Evolutionary conservation across 1,284 basidiomycete genomes (phyloP).

Genomic region (Rhizopogon hawkerae): DNA sequence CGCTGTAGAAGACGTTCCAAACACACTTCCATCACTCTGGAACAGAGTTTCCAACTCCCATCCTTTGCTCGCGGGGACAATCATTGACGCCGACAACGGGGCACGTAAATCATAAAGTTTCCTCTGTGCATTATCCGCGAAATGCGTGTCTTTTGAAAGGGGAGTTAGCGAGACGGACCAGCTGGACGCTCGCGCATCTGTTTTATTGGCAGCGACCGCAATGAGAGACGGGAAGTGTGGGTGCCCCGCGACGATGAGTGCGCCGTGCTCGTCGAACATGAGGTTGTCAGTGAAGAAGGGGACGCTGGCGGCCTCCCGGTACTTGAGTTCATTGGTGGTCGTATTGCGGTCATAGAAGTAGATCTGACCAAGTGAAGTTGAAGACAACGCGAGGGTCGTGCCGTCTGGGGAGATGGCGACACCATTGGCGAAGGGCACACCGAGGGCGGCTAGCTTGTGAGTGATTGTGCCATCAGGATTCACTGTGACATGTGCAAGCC

Average conservation of each 20-base stretch:
- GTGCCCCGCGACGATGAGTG: conserved; percentile 55
- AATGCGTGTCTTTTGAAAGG: conserved; percentile 7
- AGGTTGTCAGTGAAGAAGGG: conserved; percentile 62
- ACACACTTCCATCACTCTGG: conserved; percentile 53
- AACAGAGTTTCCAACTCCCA: conserved; percentile 49
- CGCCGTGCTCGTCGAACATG: conserved; percentile 37
- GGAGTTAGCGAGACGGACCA: conserved; percentile 44
- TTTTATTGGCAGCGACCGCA: conserved; percentile 36
- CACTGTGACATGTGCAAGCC: conserved; percentile 48
- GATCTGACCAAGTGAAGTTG: conserved; percentile 41
- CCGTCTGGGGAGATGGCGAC: conserved; percentile 46
- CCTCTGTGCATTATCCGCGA: conserved; percentile 3
- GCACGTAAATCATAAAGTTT: conserved; percentile 34
- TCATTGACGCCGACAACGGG: conserved; percentile 36
- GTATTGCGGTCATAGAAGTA: conserved; percentile 42
- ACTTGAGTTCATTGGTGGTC: conserved; percentile 33
- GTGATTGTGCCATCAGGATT: conserved; percentile 21
- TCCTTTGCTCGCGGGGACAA: conserved; percentile 29
- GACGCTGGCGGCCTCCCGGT: conserved; percentile 33
- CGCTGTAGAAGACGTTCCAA: conserved; percentile 42
- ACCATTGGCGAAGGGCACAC: conserved; percentile 62
- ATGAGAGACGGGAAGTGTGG: conserved; percentile 48
- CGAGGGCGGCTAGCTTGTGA: conserved; percentile 34
- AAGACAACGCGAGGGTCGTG: conserved; percentile 45
- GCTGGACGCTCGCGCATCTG: conserved; percentile 35